Conservation (phyloP, 2,329 filamentous ascomycete genomes). For the Fusarium pseudoanthophilum region DNA sequence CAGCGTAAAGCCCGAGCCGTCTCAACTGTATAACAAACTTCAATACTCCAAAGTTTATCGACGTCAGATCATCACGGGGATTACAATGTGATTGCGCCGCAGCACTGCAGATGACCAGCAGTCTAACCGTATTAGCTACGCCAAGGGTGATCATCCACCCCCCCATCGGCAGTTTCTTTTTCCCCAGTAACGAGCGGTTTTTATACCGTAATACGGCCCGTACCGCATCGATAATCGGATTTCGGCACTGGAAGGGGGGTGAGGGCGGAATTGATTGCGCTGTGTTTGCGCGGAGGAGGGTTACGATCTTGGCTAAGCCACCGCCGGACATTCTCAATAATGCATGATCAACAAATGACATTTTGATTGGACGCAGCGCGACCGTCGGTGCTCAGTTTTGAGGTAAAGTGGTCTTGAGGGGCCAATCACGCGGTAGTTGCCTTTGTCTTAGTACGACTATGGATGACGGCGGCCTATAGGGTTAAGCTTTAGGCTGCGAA, state of each 20-base stretch:
- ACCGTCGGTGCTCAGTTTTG: fast-evolving
- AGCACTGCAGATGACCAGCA: not conserved
- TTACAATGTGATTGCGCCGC: fast-evolving
- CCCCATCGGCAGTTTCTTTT: not conserved
- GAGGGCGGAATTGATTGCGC: not conserved
- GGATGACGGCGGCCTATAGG: no score
- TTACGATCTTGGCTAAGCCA: not conserved
- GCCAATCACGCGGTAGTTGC: no score
- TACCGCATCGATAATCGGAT: not conserved
- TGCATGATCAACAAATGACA: fast-evolving
- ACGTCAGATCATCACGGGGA: not conserved
- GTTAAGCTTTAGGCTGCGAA: no score
- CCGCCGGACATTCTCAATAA: not conserved
- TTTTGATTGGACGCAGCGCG: fast-evolving
- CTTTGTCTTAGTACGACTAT: no score
- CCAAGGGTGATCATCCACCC: not conserved
- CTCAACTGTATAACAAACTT: not conserved
- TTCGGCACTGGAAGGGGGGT: not conserved
- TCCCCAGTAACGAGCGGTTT: no score
- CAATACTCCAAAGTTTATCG: not conserved
- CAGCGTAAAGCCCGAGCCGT: not conserved
- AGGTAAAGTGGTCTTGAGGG: no score
- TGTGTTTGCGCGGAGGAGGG: not conserved
- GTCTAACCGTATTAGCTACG: not conserved
- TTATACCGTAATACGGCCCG: not conserved